A percentile compares a stretch with the other conserved stretches of the same genome.
Evolutionary conservation across 2,329 filamentous ascomycete species (phyloP).

Genomic region (Apiospora saccharicola): DNA sequence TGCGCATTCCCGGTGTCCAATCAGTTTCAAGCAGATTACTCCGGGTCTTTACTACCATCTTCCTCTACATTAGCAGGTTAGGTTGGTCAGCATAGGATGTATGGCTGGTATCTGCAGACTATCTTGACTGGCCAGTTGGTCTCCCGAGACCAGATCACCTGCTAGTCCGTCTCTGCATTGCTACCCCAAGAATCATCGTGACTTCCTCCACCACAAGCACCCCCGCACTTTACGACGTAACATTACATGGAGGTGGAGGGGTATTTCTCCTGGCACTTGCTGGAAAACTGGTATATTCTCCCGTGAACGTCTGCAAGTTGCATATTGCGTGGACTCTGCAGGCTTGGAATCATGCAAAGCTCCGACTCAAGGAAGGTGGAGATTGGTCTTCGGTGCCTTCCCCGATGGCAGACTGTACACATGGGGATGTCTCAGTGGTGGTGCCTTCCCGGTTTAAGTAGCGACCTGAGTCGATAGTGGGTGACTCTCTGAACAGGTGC

Average conservation of each 20-base stretch:
- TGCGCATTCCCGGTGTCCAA: background rate
- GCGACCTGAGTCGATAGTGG: background rate
- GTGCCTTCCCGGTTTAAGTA: background rate
- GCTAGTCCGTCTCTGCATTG: background rate
- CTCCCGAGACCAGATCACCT: background rate
- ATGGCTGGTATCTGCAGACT: background rate
- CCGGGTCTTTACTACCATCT: background rate
- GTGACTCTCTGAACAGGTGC: background rate
- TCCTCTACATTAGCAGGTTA: background rate
- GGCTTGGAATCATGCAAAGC: conserved; percentile 8
- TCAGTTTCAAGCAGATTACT: background rate
- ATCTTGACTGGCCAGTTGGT: background rate
- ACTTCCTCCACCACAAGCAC: background rate
- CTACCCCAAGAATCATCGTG: conserved; percentile 13
- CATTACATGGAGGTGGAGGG: conserved; percentile 14
- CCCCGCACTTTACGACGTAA: conserved; percentile 8
- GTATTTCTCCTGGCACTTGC: background rate
- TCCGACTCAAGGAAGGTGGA: background rate
- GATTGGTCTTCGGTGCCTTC: background rate
- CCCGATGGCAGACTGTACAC: background rate
- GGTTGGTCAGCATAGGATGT: background rate
- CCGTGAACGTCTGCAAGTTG: background rate
- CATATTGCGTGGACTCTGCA: conserved; percentile 4
- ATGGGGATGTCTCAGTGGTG: background rate
- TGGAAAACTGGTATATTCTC: background rate